These are phyloP conservation scores for Trichoderma guizhouense DNA, from an alignment of 2,329 filamentous ascomycete genomes.

Conservation along the genomic window DNA sequence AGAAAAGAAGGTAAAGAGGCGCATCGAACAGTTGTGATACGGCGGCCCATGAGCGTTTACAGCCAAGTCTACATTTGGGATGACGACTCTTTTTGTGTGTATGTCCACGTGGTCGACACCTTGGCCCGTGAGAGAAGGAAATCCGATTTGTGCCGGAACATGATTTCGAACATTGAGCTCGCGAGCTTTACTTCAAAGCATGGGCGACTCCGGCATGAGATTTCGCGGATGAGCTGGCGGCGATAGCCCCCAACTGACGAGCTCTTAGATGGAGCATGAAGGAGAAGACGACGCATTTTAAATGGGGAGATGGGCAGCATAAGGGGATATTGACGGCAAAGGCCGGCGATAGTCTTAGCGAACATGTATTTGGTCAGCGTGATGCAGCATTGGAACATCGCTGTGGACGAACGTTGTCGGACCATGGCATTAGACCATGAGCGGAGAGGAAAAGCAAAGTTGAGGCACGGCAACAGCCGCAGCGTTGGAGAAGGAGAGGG, in stretches of 20 bases:
- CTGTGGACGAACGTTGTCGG: neutral
- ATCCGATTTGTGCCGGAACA: neutral
- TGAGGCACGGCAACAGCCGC: neutral
- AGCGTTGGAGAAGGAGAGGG: conserved; percentile 11
- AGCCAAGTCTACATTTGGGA: conserved; percentile 11
- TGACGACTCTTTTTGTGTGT: neutral
- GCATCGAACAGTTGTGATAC: conserved; percentile 21
- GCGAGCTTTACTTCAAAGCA: neutral
- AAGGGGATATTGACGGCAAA: neutral
- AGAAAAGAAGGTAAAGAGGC: neutral
- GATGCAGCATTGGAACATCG: neutral
- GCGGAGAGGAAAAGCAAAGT: neutral
- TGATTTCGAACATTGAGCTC: neutral
- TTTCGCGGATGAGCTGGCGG: neutral
- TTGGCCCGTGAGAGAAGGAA: neutral
- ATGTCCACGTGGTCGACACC: neutral
- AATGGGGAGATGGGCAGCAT: neutral
- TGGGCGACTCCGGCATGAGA: neutral
- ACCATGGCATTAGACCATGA: neutral
- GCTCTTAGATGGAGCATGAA: neutral
- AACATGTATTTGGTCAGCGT: neutral
- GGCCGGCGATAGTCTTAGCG: neutral
- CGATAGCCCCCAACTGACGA: neutral
- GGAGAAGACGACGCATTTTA: neutral
- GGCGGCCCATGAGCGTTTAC: conserved; percentile 19